phyloP scores from a whole-genome alignment of 2,329 filamentous ascomycete genomes.

The Trichoderma atroviride region DNA sequence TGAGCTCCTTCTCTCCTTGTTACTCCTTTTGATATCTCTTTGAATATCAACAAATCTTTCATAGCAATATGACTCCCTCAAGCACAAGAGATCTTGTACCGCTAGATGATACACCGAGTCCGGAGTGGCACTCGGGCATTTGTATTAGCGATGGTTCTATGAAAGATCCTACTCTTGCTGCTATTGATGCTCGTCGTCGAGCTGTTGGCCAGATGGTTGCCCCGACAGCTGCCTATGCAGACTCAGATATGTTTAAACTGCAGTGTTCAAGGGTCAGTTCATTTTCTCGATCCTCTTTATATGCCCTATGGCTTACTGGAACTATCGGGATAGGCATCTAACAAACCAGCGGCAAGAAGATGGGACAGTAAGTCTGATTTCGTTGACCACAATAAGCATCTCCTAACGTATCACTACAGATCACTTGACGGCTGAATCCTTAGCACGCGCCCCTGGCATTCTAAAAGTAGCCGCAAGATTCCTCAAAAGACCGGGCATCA shows the following conservation, averaged over 20 bases:
- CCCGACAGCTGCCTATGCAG: conserved; percentile 5
- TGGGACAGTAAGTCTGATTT: conserved; percentile 73
- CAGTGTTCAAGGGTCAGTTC: conserved; percentile 1
- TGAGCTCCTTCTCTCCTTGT: neutral
- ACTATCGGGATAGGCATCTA: conserved; percentile 35
- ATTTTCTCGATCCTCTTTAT: neutral
- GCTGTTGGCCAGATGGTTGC: conserved; percentile 3
- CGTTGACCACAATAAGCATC: neutral
- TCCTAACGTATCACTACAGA: neutral
- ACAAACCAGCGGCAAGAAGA: conserved; percentile 77
- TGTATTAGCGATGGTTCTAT: neutral
- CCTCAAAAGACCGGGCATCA: conserved; percentile 17
- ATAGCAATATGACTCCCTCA: neutral
- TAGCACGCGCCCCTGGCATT: conserved; percentile 1
- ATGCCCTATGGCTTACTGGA: neutral
- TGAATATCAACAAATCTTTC: neutral
- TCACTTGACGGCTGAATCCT: neutral
- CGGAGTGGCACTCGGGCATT: conserved; percentile 8
- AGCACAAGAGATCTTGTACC: neutral
- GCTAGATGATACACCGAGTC: neutral
- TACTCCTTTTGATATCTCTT: neutral
- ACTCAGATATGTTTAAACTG: conserved; percentile 11
- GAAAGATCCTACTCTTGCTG: conserved; percentile 1
- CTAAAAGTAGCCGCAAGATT: conserved; percentile 16
- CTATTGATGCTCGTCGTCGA: conserved; percentile 2